These are phyloP conservation scores for Pythium angustatum DNA, from an alignment of 352 stramenopile genomes.

Conservation along the genomic window DNA sequence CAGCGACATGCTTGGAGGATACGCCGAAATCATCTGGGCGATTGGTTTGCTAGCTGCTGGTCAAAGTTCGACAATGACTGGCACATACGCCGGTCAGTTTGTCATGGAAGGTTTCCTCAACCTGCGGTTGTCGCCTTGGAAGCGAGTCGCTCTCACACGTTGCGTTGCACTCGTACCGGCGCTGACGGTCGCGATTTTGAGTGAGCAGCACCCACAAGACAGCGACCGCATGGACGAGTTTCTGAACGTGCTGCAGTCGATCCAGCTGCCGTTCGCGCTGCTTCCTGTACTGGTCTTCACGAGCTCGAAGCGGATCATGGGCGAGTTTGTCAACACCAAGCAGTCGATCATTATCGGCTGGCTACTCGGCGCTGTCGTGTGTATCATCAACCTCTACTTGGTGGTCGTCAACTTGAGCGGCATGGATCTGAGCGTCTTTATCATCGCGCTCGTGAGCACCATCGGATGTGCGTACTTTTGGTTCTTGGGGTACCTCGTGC, in stretches of 20 bases:
- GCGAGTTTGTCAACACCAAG: slow-evolving; percentile 62
- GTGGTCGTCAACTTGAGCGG: slow-evolving; percentile 63
- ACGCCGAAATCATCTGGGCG: slow-evolving; percentile 91
- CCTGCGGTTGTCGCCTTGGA: slow-evolving; percentile 84
- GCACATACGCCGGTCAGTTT: slow-evolving; percentile 96
- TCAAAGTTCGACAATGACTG: slow-evolving; percentile 95
- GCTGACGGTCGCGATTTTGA: slow-evolving; percentile 85
- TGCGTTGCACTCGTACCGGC: slow-evolving; percentile 91
- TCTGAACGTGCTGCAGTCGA: slow-evolving; percentile 92
- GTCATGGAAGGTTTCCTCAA: slow-evolving; percentile 98
- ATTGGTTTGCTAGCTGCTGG: slow-evolving; percentile 94
- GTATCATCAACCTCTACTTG: slow-evolving; percentile 78
- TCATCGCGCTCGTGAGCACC: slow-evolving; percentile 33
- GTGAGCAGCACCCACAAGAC: slow-evolving; percentile 70
- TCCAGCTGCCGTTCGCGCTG: slow-evolving; percentile 92
- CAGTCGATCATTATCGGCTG: slow-evolving; percentile 51
- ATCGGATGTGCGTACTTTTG: slow-evolving; percentile 64
- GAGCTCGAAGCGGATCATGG: slow-evolving; percentile 79
- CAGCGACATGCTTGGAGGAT: slow-evolving; percentile 76
- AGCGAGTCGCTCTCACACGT: slow-evolving; percentile 83
- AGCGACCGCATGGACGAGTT: slow-evolving; percentile 90
- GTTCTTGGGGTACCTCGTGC: slow-evolving; percentile 70
- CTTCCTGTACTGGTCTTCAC: slow-evolving; percentile 90
- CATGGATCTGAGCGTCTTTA: slow-evolving; percentile 41
- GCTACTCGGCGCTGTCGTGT: slow-evolving; percentile 60